phyloP scores from a whole-genome alignment of 2,329 filamentous ascomycete genomes.

The Fusarium subtropicale region DNA sequence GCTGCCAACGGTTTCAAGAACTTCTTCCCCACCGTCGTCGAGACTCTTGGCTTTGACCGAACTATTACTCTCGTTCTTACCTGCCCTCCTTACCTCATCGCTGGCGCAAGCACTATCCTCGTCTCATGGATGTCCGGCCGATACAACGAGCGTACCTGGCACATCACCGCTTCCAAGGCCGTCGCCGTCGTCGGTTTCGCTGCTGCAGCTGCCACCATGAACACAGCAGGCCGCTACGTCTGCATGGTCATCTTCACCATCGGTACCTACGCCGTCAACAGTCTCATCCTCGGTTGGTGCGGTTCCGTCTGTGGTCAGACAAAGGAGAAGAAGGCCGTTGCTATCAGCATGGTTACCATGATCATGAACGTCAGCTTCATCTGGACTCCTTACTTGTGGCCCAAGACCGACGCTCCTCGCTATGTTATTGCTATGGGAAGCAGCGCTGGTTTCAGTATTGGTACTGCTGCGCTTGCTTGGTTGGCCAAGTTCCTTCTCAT shows the following conservation, averaged over 20 bases:
- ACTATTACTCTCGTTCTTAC: slow-evolving; percentile 50
- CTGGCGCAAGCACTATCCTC: slow-evolving; percentile 44
- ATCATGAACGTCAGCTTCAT: slow-evolving; percentile 47
- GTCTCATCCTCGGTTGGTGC: slow-evolving; percentile 60
- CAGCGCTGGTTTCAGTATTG: slow-evolving; percentile 48
- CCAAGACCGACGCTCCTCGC: slow-evolving; percentile 39
- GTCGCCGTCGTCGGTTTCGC: slow-evolving; percentile 52
- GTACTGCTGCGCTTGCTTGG: slow-evolving; percentile 56
- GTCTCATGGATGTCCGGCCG: slow-evolving; percentile 56
- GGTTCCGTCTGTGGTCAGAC: slow-evolving; percentile 58
- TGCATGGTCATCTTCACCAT: slow-evolving; percentile 56
- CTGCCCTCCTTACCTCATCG: slow-evolving; percentile 59
- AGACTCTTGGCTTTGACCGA: slow-evolving; percentile 48
- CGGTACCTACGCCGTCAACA: slow-evolving; percentile 57
- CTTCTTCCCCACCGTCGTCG: slow-evolving; percentile 46
- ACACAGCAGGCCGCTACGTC: slow-evolving; percentile 41
- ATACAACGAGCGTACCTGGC: slow-evolving; percentile 61
- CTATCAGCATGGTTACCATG: slow-evolving; percentile 52
- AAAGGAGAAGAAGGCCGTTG: slow-evolving; percentile 61
- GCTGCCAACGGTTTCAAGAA: slow-evolving; percentile 61
- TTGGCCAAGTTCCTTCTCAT: slow-evolving; percentile 52
- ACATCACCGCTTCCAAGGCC: slow-evolving; percentile 58
- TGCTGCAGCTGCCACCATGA: slow-evolving; percentile 43
- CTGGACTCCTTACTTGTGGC: slow-evolving; percentile 47
- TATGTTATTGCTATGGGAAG: slow-evolving; percentile 41